A percentile compares a stretch with the other conserved stretches of the same genome.
phyloP scores from a whole-genome alignment of 1,284 basidiomycete genomes.

The Phylloporus gajari region DNA sequence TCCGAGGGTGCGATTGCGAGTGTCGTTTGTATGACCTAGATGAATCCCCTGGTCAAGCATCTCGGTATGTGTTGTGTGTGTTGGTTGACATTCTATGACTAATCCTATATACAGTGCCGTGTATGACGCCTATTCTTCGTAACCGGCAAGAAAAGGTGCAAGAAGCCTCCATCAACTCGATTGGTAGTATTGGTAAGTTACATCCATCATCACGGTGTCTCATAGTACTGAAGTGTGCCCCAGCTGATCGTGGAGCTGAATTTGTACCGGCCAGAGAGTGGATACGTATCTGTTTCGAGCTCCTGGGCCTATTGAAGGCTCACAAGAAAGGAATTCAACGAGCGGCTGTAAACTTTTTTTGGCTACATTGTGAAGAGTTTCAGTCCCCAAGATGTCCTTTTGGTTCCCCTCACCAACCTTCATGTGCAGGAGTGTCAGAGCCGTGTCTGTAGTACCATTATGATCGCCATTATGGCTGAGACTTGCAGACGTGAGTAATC shows the following conservation, averaged over 20 bases:
- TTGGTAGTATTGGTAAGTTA: conserved; percentile 90
- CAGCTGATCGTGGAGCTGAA: conserved; percentile 98
- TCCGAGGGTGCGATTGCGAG: conserved; percentile 93
- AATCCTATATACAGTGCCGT: conserved; percentile 73
- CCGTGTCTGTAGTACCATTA: conserved; percentile 98
- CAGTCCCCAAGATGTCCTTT: conserved; percentile 98
- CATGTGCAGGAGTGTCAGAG: conserved; percentile 99
- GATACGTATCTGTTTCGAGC: conserved; percentile 99
- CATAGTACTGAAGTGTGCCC: conserved; percentile 25
- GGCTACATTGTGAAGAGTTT: conserved; percentile 99
- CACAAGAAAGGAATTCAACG: conserved; percentile 82
- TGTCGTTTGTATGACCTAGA: conserved; percentile 99
- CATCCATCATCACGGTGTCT: background rate
- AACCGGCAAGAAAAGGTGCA: conserved; percentile 99
- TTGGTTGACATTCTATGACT: conserved; percentile 18
- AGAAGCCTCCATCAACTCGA: conserved; percentile 99
- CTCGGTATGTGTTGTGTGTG: conserved; percentile 71
- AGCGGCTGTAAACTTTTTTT: conserved; percentile 97
- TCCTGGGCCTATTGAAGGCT: too few species aligned
- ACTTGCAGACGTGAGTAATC: conserved; percentile 88
- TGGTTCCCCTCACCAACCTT: conserved; percentile 95
- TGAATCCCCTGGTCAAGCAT: conserved; percentile 99
- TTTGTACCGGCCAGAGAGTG: conserved; percentile 98
- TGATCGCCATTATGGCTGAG: conserved; percentile 97
- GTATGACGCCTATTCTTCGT: conserved; percentile 99